Conservation (phyloP, 257 asterid genomes). For the Solanum sitiens region DNA sequence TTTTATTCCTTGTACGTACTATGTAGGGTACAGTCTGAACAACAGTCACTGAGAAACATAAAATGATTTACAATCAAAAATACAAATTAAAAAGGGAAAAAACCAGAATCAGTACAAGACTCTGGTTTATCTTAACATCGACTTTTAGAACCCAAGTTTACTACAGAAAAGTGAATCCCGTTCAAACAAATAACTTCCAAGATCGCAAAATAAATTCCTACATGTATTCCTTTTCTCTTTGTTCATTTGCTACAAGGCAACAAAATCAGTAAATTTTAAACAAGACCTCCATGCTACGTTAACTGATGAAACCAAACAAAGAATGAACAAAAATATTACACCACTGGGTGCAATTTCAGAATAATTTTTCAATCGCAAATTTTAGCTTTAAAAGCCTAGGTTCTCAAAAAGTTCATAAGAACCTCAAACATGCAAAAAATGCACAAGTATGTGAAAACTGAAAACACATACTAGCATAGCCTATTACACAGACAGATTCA, state of each 20-base stretch:
- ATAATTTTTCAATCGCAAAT: not conserved
- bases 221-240: not conserved
- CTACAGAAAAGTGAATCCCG: not conserved
- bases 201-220: not conserved
- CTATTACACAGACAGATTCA: not conserved
- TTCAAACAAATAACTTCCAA: not conserved
- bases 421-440: not conserved
- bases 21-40: not conserved
- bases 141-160: not conserved
- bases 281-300: not conserved
- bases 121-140: not conserved
- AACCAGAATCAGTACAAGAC: not conserved
- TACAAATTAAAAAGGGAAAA: not conserved
- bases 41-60: not conserved
- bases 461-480: not conserved
- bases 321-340: not conserved
- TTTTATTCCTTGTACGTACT: not conserved
- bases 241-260: not conserved
- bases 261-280: not conserved
- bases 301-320: not conserved
- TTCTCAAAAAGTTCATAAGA: not conserved
- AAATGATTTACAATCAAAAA: not conserved
- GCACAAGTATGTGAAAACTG: not conserved
- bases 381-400: not conserved
- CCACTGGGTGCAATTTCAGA: not conserved